Percentiles rank a stretch among this genome's conserved stretches.
These are phyloP conservation scores for Trypanosoma avium DNA, from an alignment of 208 protist genomes.

Conservation along the genomic window DNA sequence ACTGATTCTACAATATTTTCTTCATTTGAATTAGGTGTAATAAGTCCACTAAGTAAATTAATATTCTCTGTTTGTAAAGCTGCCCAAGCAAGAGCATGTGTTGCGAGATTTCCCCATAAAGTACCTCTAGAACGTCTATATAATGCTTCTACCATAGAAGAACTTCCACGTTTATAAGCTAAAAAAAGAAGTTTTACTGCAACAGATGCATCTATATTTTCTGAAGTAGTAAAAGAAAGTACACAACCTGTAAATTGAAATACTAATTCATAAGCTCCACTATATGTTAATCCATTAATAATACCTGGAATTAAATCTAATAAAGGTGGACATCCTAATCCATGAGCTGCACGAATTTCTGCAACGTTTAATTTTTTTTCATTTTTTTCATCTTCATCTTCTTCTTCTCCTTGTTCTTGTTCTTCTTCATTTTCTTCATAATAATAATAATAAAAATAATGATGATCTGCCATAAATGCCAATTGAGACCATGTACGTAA, in stretches of 20 bases:
- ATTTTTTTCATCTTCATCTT: too few relatives aligned
- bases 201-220: constrained; percentile 34
- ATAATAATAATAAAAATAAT: too few relatives aligned
- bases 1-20: constrained; percentile 53
- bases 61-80: constrained; percentile 38
- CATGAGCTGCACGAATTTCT: neutral
- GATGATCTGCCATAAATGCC: constrained; percentile 61
- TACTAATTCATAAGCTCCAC: constrained; percentile 49
- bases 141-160: constrained; percentile 45
- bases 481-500: constrained; percentile 47
- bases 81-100: constrained; percentile 54
- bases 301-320: constrained; percentile 43
- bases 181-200: constrained; percentile 64
- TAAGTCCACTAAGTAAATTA: constrained; percentile 48
- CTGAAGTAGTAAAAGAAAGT: constrained; percentile 32
- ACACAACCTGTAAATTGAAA: constrained; percentile 42
- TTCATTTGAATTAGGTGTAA: constrained; percentile 45
- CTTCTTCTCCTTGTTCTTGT: too few relatives aligned
- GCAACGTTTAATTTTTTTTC: constrained; percentile 37
- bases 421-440: too few relatives aligned
- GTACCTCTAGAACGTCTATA: constrained; percentile 38
- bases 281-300: constrained; percentile 51
- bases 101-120: constrained; percentile 29
- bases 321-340: constrained; percentile 37
- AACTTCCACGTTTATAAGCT: constrained; percentile 42